Percentiles rank a stretch among this genome's conserved stretches.
These are phyloP conservation scores for Mycena belliarum DNA, from an alignment of 768 basidiomycete genomes.

Conservation along the genomic window DNA sequence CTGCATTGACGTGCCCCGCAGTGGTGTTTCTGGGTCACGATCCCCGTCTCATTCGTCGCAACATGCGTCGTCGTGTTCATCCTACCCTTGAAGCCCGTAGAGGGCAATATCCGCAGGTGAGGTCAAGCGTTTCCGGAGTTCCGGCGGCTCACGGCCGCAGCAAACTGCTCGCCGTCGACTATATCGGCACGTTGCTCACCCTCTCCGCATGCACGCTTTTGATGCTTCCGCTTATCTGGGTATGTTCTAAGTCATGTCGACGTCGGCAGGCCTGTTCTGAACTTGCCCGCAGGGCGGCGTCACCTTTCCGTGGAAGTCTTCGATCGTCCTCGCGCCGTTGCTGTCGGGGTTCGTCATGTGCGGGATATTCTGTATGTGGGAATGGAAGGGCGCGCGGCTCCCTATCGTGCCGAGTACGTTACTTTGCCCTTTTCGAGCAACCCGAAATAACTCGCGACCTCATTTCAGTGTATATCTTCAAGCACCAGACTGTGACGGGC, in stretches of 20 bases:
- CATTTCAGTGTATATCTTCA: slow-evolving; percentile 80
- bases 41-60: slow-evolving; percentile 57
- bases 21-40: slow-evolving; percentile 79
- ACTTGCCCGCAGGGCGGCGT: slow-evolving; percentile 56
- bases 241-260: slow-evolving; percentile 26
- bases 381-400: slow-evolving; percentile 67
- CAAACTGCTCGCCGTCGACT: slow-evolving; percentile 69
- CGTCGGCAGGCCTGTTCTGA: neutral
- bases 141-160: slow-evolving; percentile 27
- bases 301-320: slow-evolving; percentile 71
- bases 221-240: slow-evolving; percentile 75
- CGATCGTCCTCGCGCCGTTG: slow-evolving; percentile 61
- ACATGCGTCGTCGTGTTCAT: slow-evolving; percentile 59
- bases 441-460: neutral
- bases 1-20: slow-evolving; percentile 19
- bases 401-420: slow-evolving; percentile 72
- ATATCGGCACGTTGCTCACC: slow-evolving; percentile 57
- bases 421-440: neutral
- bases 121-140: too few relatives aligned
- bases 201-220: slow-evolving; percentile 62
- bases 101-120: slow-evolving; percentile 57
- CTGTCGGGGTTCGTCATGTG: slow-evolving; percentile 56
- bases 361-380: slow-evolving; percentile 65
- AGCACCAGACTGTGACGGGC: slow-evolving; percentile 61
- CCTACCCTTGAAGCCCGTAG: slow-evolving; percentile 69